phyloP scores from a whole-genome alignment of 176 grass and related monocot species.

The Oryza meyeriana region DNA sequence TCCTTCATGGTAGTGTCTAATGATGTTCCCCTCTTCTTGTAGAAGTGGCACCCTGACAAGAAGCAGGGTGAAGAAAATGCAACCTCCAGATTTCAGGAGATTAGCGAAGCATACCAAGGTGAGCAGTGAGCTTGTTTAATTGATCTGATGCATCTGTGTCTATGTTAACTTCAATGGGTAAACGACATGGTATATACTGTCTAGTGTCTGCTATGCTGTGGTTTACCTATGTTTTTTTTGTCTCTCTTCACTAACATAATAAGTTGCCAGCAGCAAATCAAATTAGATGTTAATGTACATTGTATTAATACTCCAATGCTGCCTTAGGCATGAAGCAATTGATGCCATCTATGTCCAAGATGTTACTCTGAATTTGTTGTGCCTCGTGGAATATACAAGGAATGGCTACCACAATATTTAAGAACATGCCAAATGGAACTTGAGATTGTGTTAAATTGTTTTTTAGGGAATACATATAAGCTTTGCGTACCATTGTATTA shows the following conservation, averaged over 20 bases:
- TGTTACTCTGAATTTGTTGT: background rate
- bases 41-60: slow-evolving; percentile 99
- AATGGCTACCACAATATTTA: background rate
- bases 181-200: background rate
- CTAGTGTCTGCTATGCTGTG: background rate
- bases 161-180: background rate
- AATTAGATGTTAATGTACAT: background rate
- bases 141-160: background rate
- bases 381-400: background rate
- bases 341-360: background rate
- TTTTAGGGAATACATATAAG: too few species aligned
- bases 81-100: slow-evolving; percentile 96
- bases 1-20: background rate
- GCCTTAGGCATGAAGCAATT: background rate
- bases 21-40: background rate
- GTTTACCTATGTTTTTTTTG: background rate
- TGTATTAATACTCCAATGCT: background rate
- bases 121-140: slow-evolving; percentile 8
- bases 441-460: background rate
- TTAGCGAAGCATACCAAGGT: slow-evolving; percentile 97
- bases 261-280: background rate
- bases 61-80: slow-evolving; percentile 75
- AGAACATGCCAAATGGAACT: background rate
- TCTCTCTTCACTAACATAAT: background rate
- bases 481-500: too few species aligned